Percentiles rank a stretch among this genome's conserved stretches.
Evolutionary conservation across 1,284 basidiomycete genomes (phyloP).

Genomic region (Rhodofomes roseus): DNA sequence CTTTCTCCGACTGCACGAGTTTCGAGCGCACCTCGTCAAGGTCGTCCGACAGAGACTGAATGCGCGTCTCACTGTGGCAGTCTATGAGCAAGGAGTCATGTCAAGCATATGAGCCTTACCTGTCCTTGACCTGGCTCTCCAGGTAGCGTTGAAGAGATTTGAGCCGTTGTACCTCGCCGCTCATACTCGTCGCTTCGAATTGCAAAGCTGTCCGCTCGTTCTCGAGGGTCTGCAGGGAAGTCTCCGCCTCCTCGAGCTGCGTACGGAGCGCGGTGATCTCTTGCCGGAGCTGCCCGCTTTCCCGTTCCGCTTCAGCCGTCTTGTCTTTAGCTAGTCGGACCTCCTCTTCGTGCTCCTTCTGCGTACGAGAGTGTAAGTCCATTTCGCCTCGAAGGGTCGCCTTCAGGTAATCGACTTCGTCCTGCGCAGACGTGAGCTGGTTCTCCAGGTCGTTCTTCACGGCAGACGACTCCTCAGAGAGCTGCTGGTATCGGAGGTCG

Average conservation of each 20-base stretch:
- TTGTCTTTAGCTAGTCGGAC: slow-evolving; percentile 19
- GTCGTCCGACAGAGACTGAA: slow-evolving; percentile 40
- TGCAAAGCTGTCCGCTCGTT: slow-evolving; percentile 50
- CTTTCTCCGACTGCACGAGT: slow-evolving; percentile 50
- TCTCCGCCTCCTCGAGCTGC: slow-evolving; percentile 25
- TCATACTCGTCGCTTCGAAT: slow-evolving; percentile 50
- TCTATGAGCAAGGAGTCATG: slow-evolving; percentile 4
- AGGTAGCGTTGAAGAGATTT: slow-evolving; percentile 55
- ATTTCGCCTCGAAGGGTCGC: slow-evolving; percentile 35
- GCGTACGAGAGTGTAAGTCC: slow-evolving; percentile 28
- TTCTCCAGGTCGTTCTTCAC: slow-evolving; percentile 26
- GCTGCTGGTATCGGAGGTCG: slow-evolving; percentile 23
- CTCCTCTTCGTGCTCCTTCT: slow-evolving; percentile 20
- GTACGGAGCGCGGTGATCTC: slow-evolving; percentile 25
- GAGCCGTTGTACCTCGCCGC: slow-evolving; percentile 60
- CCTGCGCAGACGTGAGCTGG: slow-evolving; percentile 16
- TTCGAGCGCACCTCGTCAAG: slow-evolving; percentile 43
- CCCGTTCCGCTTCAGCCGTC: slow-evolving; percentile 26
- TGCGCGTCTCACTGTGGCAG: slow-evolving; percentile 42
- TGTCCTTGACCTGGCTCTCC: slow-evolving; percentile 57
- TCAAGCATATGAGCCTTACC: slow-evolving; percentile 3
- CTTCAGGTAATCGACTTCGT: slow-evolving; percentile 23
- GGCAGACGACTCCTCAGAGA: slow-evolving; percentile 27
- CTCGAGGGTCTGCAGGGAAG: slow-evolving; percentile 29
- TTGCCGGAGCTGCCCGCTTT: slow-evolving; percentile 24